Conservation (phyloP, 2,329 filamentous ascomycete species). For the Ophiocordyceps camponoti-leonardi region DNA sequence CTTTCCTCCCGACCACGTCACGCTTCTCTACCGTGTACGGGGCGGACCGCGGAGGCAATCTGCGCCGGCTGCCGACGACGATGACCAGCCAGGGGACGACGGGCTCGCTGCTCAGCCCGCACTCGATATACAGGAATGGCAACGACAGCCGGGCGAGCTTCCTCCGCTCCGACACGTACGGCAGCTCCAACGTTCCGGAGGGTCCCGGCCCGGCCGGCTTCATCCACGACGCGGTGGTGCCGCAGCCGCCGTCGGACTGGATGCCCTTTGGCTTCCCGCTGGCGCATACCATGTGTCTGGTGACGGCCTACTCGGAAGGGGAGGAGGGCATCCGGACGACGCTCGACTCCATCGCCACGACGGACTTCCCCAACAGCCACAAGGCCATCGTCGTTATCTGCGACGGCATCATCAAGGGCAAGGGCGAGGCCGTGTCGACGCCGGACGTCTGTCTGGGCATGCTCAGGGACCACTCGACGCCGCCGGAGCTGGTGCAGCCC, state of each 20-base stretch:
- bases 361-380: constrained; percentile 98
- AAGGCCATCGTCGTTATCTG: constrained; percentile 93
- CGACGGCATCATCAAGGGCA: constrained; percentile 93
- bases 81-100: constrained; percentile 83
- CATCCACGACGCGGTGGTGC: constrained; percentile 88
- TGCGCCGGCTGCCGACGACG: constrained; percentile 55
- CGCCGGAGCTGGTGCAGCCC: constrained; percentile 65
- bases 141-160: constrained; percentile 50
- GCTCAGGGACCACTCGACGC: constrained; percentile 80
- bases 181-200: constrained; percentile 38
- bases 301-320: constrained; percentile 95
- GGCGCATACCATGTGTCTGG: constrained; percentile 82
- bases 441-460: constrained; percentile 82
- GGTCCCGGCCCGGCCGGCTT: constrained; percentile 78
- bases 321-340: constrained; percentile 85
- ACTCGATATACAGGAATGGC: constrained; percentile 51
- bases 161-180: constrained; percentile 40
- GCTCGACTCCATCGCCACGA: constrained; percentile 88
- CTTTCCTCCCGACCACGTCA: constrained; percentile 81
- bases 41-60: constrained; percentile 39
- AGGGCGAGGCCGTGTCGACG: constrained; percentile 72
- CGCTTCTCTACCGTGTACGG: constrained; percentile 86
- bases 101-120: constrained; percentile 53
- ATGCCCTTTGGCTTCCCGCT: constrained; percentile 93
- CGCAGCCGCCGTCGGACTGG: constrained; percentile 91